Evolutionary conservation across 2,329 filamentous ascomycete genomes (phyloP).

Genomic region (Leptographium wingfieldii): DNA sequence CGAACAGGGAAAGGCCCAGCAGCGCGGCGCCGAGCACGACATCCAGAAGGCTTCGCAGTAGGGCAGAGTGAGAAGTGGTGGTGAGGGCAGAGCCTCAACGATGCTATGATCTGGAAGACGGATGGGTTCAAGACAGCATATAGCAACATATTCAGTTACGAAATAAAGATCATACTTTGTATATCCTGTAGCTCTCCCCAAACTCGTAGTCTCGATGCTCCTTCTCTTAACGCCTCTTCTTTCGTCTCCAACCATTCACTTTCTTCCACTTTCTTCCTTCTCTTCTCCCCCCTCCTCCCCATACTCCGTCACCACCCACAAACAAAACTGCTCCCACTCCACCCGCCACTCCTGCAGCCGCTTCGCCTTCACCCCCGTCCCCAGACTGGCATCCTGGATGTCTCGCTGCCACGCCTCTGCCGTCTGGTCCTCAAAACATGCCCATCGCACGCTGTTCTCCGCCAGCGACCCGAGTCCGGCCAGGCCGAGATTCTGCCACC

Average conservation of each 20-base stretch:
- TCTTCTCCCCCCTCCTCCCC: constrained; percentile 45
- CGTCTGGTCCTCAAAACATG: constrained; percentile 70
- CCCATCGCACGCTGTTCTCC: constrained; percentile 87
- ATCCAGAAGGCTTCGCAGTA: constrained; percentile 51
- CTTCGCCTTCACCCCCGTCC: constrained; percentile 56
- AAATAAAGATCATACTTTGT: too few relatives aligned
- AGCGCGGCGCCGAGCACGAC: constrained; percentile 73
- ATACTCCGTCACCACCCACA: constrained; percentile 77
- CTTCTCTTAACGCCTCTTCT: too few relatives aligned
- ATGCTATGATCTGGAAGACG: not conserved
- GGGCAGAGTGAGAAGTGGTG: not conserved
- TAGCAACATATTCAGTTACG: not conserved
- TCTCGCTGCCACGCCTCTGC: constrained; percentile 58
- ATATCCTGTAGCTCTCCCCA: too few relatives aligned
- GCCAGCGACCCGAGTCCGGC: constrained; percentile 77
- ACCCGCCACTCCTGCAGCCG: constrained; percentile 65
- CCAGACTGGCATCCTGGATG: constrained; percentile 61
- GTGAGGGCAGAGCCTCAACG: not conserved
- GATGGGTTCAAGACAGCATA: not conserved
- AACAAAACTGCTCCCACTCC: constrained; percentile 81
- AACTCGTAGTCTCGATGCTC: too few relatives aligned
- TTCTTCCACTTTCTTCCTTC: not conserved
- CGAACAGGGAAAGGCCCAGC: constrained; percentile 65
- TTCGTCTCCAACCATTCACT: not conserved
- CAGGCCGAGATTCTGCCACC: constrained; percentile 81